A percentile compares a stretch with the other conserved stretches of the same genome.
Conservation (phyloP, 1,139 yeast species). For the Candida sp. region DNA sequence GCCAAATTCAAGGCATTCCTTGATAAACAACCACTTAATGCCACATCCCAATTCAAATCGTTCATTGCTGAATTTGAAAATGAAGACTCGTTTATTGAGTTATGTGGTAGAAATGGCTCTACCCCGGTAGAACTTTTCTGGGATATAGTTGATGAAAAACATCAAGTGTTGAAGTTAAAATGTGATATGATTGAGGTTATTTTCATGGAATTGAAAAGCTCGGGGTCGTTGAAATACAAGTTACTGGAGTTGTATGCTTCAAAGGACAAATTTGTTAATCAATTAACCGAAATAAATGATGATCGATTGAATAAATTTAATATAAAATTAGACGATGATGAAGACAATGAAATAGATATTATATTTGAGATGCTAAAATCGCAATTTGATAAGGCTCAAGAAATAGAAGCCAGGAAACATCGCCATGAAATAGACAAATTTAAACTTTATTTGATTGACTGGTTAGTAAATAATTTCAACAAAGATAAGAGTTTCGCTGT, state of each 20-base stretch:
- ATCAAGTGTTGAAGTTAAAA: constrained; percentile 52
- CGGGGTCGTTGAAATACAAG: constrained; percentile 8
- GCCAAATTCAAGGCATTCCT: constrained; percentile 52
- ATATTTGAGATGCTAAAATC: constrained; percentile 24
- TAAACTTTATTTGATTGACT: constrained; percentile 14
- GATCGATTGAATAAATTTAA: constrained; percentile 24
- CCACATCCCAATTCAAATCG: constrained; percentile 60
- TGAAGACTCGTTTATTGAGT: constrained; percentile 54
- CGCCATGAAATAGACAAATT: constrained; percentile 9
- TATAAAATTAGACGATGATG: constrained; percentile 11
- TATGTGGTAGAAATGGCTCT: constrained; percentile 81
- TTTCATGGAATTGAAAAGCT: constrained; percentile 29
- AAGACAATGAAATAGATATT: constrained; percentile 18
- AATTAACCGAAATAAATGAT: constrained; percentile 19
- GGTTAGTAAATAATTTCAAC: constrained; percentile 13
- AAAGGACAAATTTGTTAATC: constrained; percentile 17
- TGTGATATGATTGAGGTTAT: constrained; percentile 57
- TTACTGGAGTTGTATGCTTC: constrained; percentile 13
- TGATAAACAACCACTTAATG: constrained; percentile 37
- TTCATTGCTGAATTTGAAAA: constrained; percentile 50
- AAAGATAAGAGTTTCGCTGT: constrained; percentile 8
- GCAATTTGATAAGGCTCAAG: constrained; percentile 17
- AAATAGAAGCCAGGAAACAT: constrained; percentile 9
- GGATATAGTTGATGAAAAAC: constrained; percentile 69
- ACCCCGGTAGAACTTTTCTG: constrained; percentile 74